These are phyloP conservation scores for Beauveria medogensis DNA, from an alignment of 2,329 filamentous ascomycete genomes.

Conservation along the genomic window DNA sequence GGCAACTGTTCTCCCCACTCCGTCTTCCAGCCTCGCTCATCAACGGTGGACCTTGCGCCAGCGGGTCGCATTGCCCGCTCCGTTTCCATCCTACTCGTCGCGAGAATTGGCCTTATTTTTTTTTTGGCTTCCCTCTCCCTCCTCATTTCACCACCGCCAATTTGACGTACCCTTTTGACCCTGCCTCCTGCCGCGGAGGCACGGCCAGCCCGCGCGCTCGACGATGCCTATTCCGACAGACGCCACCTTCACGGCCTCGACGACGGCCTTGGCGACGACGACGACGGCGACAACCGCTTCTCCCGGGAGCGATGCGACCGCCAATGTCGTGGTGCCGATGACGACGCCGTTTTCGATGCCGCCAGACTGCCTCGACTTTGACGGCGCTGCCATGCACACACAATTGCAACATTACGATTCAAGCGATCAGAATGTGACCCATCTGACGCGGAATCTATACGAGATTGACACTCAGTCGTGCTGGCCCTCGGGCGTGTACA, in stretches of 20 bases:
- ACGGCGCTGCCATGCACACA: not conserved
- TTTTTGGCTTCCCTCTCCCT: not conserved
- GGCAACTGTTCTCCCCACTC: not conserved
- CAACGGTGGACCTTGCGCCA: not conserved
- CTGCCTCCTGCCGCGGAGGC: not conserved
- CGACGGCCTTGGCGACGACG: not conserved
- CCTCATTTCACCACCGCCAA: not conserved
- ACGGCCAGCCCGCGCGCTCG: not conserved
- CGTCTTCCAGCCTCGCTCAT: not conserved
- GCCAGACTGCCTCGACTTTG: not conserved
- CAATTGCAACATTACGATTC: not conserved
- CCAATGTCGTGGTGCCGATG: not conserved
- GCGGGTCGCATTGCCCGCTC: slow-evolving; percentile 3
- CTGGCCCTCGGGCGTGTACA: not conserved
- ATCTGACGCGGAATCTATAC: not conserved
- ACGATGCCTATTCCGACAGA: not conserved
- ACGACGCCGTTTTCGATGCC: slow-evolving; percentile 4
- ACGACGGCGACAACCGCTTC: not conserved
- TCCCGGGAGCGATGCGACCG: not conserved
- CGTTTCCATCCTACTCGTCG: not conserved
- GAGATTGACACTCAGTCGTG: not conserved
- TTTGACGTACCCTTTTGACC: not conserved
- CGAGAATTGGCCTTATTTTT: not conserved
- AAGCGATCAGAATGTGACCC: not conserved
- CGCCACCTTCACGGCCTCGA: not conserved